Evolutionary conservation across 306 rosid genomes (phyloP), one percentile per base, ranked within the genome.

Genomic region (Cucurbita argyrosperma): DNA sequence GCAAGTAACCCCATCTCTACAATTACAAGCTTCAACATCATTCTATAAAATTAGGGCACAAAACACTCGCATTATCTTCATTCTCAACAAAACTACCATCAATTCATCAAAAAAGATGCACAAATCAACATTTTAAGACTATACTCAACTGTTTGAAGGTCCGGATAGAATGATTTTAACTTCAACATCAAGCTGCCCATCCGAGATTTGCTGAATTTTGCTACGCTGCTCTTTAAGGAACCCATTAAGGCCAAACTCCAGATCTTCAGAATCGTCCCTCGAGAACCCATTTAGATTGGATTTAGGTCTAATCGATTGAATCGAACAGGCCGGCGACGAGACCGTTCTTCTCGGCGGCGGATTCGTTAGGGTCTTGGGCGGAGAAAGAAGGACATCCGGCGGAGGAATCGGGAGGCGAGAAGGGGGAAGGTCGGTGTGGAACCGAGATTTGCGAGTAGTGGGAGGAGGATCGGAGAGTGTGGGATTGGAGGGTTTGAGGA

Each of bases 401-500:
- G 76, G 61, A 5, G 81, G 59, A 4, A 67, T 12, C 15, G 73
- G 88, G 11, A 81, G 77, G 4, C 65, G 78, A 77, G 91, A 83
- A n/a, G 90, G 74, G 37, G 90, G 77, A 10, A 84, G 88, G 21
- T 84, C 83, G 1, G 82, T 68, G 51, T 87, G 92, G 82, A 92
- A 90, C 15, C 98, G 91, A 19, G 96, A 90, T 61, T 80, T 85
- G 47, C 96, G 92, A 6, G 82, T 84, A 51, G 85, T 81, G 59
- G 87, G 19, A 71, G 80, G 55, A 80, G 82, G 54, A 74, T 79
- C 78, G 57, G 70, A 51, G 83, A 9, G 16, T 26, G 16, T 45
- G 64, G 35, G 64, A 71, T 79, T 81, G 75, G 80, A 4, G 43
- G 89, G 90, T 38, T 79, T 85, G 80, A 84, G 81, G 61, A 85